These are phyloP conservation scores for Ceratocystis cacaofunesta DNA, from an alignment of 2,329 filamentous ascomycete genomes.

Conservation along the genomic window DNA sequence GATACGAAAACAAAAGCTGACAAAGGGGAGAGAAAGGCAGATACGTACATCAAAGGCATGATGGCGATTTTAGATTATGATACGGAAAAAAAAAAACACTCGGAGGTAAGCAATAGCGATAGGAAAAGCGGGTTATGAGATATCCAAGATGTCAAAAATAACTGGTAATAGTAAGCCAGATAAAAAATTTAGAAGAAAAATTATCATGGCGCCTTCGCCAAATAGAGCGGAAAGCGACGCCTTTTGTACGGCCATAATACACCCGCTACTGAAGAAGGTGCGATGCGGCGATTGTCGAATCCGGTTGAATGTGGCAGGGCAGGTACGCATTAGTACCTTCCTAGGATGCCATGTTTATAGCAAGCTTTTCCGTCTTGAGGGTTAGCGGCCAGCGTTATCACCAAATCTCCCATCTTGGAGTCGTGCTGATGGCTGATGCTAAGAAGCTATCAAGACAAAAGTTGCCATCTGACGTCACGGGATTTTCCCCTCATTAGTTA, in stretches of 20 bases:
- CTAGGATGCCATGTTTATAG: neutral
- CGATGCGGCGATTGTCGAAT: neutral
- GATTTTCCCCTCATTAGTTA: neutral
- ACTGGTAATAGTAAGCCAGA: neutral
- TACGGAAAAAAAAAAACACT: neutral
- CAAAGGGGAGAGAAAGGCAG: neutral
- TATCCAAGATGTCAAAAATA: constrained; percentile 1
- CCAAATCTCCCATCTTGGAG: neutral
- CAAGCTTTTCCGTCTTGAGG: neutral
- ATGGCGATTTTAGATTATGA: constrained; percentile 1
- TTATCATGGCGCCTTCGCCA: neutral
- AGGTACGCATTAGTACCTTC: neutral
- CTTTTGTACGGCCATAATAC: constrained; percentile 5
- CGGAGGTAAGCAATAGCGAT: neutral
- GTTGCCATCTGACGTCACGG: constrained; percentile 1
- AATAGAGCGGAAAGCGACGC: neutral
- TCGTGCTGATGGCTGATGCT: constrained; percentile 4
- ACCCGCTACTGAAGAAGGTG: neutral
- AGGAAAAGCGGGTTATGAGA: neutral
- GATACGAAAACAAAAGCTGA: neutral
- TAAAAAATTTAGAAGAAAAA: neutral
- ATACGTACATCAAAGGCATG: constrained; percentile 17
- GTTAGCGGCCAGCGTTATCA: neutral
- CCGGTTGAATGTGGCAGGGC: neutral
- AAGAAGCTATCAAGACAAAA: neutral